A percentile compares a stretch with the other conserved stretches of the same genome.
phyloP scores from a whole-genome alignment of 768 basidiomycete genomes.

The Vararia minispora region DNA sequence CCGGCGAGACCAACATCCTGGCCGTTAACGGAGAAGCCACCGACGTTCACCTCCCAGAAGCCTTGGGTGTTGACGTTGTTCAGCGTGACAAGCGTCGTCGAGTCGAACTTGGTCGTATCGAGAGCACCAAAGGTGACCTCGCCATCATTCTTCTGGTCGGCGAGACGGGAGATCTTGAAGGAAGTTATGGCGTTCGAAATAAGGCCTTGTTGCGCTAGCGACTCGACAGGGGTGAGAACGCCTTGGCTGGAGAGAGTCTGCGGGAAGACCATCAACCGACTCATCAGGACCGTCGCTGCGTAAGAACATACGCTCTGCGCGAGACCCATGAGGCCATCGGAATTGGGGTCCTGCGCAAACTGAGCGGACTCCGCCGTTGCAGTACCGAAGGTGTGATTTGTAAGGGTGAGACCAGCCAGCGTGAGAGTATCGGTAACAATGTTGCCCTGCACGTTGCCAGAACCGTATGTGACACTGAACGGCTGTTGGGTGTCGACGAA shows the following conservation, averaged over 20 bases:
- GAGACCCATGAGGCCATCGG: slow-evolving; percentile 70
- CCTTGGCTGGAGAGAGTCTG: slow-evolving; percentile 56
- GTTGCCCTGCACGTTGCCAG: slow-evolving; percentile 54
- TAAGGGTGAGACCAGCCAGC: slow-evolving; percentile 51
- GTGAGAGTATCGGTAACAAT: slow-evolving; percentile 52
- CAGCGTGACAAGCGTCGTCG: slow-evolving; percentile 44
- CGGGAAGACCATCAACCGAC: background rate
- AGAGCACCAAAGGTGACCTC: slow-evolving; percentile 76
- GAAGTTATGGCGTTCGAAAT: slow-evolving; percentile 60
- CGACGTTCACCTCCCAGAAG: slow-evolving; percentile 73
- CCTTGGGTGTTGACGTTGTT: slow-evolving; percentile 53
- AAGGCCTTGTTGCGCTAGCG: slow-evolving; percentile 44
- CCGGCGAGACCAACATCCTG: slow-evolving; percentile 35
- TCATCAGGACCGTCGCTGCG: background rate
- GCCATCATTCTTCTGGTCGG: slow-evolving; percentile 62
- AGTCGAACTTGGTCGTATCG: slow-evolving; percentile 58
- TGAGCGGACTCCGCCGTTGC: slow-evolving; percentile 47
- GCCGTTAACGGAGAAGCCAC: slow-evolving; percentile 48
- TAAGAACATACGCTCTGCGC: slow-evolving; percentile 49
- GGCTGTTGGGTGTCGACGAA: slow-evolving; percentile 40
- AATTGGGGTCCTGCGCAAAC: slow-evolving; percentile 37
- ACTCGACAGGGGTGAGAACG: slow-evolving; percentile 59
- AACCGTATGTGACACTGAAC: slow-evolving; percentile 60
- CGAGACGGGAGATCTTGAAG: slow-evolving; percentile 69
- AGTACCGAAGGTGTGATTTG: slow-evolving; percentile 57